Conservation (phyloP, 306 rosid genomes). For the Malus sieversii region DNA sequence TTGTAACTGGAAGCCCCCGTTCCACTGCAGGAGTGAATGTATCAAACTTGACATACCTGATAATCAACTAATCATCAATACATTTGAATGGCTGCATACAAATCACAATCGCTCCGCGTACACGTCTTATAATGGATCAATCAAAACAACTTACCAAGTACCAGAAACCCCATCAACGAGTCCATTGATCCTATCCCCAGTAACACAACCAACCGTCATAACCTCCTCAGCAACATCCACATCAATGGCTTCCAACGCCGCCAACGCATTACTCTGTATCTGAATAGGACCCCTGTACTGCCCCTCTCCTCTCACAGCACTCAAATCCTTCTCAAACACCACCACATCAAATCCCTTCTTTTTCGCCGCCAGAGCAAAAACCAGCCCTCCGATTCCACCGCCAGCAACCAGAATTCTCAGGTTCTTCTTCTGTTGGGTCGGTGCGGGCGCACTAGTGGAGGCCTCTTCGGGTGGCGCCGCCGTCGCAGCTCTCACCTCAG, state of each 20-base stretch:
- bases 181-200: constrained; percentile 92
- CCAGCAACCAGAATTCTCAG: constrained; percentile 74
- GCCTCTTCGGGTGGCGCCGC: constrained; percentile 23
- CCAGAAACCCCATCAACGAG: constrained; percentile 96
- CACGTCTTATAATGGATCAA: too few species aligned
- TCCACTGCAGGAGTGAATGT: constrained; percentile 97
- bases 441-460: neutral
- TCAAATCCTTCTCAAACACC: constrained; percentile 91
- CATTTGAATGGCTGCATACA: constrained; percentile 10
- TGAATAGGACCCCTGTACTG: constrained; percentile 97
- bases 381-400: constrained; percentile 95
- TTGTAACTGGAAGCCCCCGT: constrained; percentile 91
- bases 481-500: constrained; percentile 34
- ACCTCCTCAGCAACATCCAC: constrained; percentile 86
- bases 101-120: too few species aligned
- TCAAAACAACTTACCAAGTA: constrained; percentile 46
- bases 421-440: constrained; percentile 35
- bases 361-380: constrained; percentile 90
- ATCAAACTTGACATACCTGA: constrained; percentile 98
- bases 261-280: constrained; percentile 96
- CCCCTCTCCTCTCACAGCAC: constrained; percentile 96
- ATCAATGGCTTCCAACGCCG: constrained; percentile 96
- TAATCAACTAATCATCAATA: constrained; percentile 36
- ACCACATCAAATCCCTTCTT: constrained; percentile 86
- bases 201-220: constrained; percentile 77